phyloP scores from a whole-genome alignment of 352 stramenopile species.

The Globisporangium echinulatum region DNA sequence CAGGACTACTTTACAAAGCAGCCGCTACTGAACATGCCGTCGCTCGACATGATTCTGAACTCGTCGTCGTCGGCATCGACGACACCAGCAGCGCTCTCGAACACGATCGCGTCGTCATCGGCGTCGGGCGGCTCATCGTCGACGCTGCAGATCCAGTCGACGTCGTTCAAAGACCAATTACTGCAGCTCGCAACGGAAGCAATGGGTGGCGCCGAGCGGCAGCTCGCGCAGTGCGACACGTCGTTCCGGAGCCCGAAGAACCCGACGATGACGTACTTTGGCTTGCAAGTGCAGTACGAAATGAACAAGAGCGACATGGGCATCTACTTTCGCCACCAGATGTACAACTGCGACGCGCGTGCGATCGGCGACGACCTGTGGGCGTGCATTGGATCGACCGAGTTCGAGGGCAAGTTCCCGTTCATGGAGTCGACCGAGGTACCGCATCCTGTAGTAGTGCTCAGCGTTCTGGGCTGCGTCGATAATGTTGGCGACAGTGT shows the following conservation, averaged over 20 bases:
- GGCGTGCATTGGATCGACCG: conserved; percentile 55
- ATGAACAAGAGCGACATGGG: conserved; percentile 84
- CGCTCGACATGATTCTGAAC: conserved; percentile 81
- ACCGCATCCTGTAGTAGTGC: not conserved
- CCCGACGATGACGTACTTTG: conserved; percentile 87
- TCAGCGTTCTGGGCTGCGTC: too few relatives aligned
- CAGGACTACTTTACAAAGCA: conserved; percentile 90
- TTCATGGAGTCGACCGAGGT: conserved; percentile 71
- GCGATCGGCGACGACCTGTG: conserved; percentile 74
- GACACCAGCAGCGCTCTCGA: conserved; percentile 52
- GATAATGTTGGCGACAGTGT: too few relatives aligned
- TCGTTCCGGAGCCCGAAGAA: conserved; percentile 80
- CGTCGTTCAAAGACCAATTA: conserved; percentile 76
- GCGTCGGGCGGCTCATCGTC: conserved; percentile 15
- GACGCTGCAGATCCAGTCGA: conserved; percentile 66
- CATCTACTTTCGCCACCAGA: conserved; percentile 82
- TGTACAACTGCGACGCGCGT: conserved; percentile 73
- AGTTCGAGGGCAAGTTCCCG: conserved; percentile 80
- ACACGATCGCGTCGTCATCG: conserved; percentile 50
- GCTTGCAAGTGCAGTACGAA: conserved; percentile 84
- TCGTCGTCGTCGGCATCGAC: conserved; percentile 57
- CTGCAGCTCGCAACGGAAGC: conserved; percentile 56
- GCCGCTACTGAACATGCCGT: conserved; percentile 85
- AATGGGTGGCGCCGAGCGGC: conserved; percentile 53
- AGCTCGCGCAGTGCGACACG: conserved; percentile 63